A percentile compares a stretch with the other conserved stretches of the same genome.
phyloP scores from a whole-genome alignment of 768 basidiomycete species.

The Bullera alba region DNA sequence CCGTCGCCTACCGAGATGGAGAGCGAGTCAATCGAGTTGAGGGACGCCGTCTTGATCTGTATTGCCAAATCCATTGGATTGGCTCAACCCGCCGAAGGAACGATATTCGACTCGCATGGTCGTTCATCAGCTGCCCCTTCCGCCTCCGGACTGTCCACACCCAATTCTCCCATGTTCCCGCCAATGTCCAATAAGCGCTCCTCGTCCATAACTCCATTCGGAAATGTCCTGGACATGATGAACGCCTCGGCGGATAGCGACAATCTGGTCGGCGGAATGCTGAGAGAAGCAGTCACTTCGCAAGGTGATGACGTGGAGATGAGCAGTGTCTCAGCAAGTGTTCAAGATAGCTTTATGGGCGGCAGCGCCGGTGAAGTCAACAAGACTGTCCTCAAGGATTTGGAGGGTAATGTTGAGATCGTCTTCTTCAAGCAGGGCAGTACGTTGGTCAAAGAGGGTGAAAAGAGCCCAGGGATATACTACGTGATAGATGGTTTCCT shows the following conservation, averaged over 20 bases:
- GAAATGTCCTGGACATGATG: constrained; percentile 45
- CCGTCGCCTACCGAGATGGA: constrained; percentile 7
- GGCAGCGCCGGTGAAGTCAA: constrained; percentile 33
- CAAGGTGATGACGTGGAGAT: constrained; percentile 19
- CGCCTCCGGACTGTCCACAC: constrained; percentile 41
- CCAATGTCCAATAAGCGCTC: constrained; percentile 12
- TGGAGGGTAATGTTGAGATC: constrained; percentile 96
- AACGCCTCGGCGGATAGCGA: constrained; percentile 32
- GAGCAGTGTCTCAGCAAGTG: constrained; percentile 29
- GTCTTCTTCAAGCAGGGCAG: constrained; percentile 83
- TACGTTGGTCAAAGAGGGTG: constrained; percentile 78
- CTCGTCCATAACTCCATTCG: constrained; percentile 22
- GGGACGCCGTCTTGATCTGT: constrained; percentile 93
- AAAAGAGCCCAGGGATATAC: constrained; percentile 83
- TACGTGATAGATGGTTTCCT: constrained; percentile 94
- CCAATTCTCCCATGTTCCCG: constrained; percentile 43
- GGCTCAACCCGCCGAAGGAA: constrained; percentile 61
- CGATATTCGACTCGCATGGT: constrained; percentile 13
- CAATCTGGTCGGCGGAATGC: constrained; percentile 34
- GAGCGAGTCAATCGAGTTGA: constrained; percentile 63
- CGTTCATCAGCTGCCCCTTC: constrained; percentile 28
- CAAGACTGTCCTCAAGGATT: constrained; percentile 60
- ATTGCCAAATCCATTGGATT: constrained; percentile 96
- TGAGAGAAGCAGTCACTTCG: constrained; percentile 33
- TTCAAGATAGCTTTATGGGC: constrained; percentile 28